phyloP scores from a whole-genome alignment of 305 asterid species.

The Lippia alba region DNA sequence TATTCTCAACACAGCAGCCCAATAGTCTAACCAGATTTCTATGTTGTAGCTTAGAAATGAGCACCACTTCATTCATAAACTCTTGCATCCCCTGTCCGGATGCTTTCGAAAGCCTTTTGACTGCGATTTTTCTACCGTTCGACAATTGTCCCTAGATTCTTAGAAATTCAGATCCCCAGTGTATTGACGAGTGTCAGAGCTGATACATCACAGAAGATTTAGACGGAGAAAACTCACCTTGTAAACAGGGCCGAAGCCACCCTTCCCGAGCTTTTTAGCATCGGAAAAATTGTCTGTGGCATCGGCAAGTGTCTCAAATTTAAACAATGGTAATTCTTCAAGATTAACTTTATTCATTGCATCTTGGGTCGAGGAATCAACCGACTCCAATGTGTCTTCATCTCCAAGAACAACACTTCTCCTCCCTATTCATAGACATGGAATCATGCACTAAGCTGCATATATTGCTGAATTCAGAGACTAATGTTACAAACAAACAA shows the following conservation, averaged over 20 bases:
- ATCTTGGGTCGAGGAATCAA: background rate
- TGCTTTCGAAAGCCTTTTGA: slow-evolving; percentile 16
- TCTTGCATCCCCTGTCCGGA: slow-evolving; percentile 33
- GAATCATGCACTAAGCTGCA: background rate
- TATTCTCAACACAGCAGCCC: slow-evolving; percentile 27
- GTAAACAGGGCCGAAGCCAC: slow-evolving; percentile 36
- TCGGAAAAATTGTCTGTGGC: background rate
- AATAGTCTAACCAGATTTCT: slow-evolving; percentile 29
- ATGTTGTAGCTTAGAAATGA: slow-evolving; percentile 28
- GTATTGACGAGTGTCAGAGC: background rate
- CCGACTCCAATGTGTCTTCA: background rate
- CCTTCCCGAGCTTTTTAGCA: slow-evolving; percentile 29
- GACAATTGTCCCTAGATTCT: slow-evolving; percentile 3
- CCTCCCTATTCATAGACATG: background rate
- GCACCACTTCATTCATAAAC: slow-evolving; percentile 27
- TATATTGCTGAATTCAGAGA: background rate
- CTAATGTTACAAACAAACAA: background rate
- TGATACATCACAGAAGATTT: background rate
- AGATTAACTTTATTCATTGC: background rate
- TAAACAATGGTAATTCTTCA: background rate
- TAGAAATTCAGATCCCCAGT: background rate
- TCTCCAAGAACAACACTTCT: slow-evolving; percentile 14
- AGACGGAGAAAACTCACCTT: slow-evolving; percentile 18
- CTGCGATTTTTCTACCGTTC: background rate
- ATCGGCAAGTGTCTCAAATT: background rate